phyloP scores from a whole-genome alignment of 257 asterid genomes.

The Fraxinus pennsylvanica region DNA sequence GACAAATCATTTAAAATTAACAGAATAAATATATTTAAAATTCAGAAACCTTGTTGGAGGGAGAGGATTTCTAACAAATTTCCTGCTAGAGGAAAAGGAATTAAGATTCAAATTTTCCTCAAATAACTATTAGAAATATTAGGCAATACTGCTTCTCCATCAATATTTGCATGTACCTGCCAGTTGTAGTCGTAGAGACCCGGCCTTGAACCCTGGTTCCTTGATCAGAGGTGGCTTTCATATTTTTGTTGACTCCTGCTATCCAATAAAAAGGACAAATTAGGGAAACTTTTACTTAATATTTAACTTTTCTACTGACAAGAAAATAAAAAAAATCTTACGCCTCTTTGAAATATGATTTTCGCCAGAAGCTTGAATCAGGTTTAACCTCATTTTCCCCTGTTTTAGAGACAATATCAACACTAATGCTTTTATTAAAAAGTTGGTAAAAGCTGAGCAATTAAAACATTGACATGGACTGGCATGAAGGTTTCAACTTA shows the following conservation, averaged over 20 bases:
- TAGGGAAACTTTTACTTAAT: conserved; percentile 15
- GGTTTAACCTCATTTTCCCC: conserved; percentile 40
- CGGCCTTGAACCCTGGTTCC: conserved; percentile 46
- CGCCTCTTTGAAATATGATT: conserved; percentile 44
- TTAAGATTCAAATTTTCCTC: conserved; percentile 10
- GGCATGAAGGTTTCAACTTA: background rate
- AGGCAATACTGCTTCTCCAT: conserved; percentile 14
- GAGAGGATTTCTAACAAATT: conserved; percentile 45
- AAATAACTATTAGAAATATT: conserved; percentile 1
- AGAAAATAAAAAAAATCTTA: conserved; percentile 33
- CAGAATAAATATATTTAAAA: conserved; percentile 19
- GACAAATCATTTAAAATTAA: conserved; percentile 25
- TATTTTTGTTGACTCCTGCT: conserved; percentile 41
- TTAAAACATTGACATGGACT: conserved; percentile 9
- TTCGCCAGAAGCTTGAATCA: conserved; percentile 36
- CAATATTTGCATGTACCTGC: conserved; percentile 39
- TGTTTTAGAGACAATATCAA: conserved; percentile 39
- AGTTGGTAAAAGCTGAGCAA: background rate
- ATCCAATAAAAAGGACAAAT: conserved; percentile 29
- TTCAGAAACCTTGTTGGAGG: conserved; percentile 54
- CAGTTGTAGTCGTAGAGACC: conserved; percentile 38
- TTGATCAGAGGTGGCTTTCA: conserved; percentile 34
- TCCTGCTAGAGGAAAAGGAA: conserved; percentile 45
- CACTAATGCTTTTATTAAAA: conserved; percentile 20
- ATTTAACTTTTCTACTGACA: conserved; percentile 6